phyloP scores from a whole-genome alignment of 1,284 basidiomycete genomes.

The Cryptococcus sp. region DNA sequence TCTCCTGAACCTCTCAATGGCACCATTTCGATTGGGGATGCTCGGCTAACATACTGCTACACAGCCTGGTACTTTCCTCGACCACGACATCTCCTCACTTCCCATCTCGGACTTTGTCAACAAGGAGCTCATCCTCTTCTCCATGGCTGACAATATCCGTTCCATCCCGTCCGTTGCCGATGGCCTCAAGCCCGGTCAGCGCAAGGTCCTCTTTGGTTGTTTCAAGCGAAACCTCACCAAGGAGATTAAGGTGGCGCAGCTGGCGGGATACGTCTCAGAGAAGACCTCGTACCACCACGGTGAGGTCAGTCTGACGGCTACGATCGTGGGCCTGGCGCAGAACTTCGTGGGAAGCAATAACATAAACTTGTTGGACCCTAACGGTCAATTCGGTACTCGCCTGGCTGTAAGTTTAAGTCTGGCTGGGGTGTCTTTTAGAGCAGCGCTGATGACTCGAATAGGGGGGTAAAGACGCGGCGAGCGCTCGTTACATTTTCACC shows the following conservation, averaged over 20 bases:
- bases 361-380: slow-evolving; percentile 81
- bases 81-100: slow-evolving; percentile 84
- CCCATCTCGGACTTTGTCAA: slow-evolving; percentile 95
- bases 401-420: slow-evolving; percentile 39
- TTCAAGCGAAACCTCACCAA: slow-evolving; percentile 91
- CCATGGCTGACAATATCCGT: slow-evolving; percentile 97
- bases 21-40: neutral
- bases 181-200: slow-evolving; percentile 97
- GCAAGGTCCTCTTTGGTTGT: slow-evolving; percentile 93
- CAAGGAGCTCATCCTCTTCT: slow-evolving; percentile 96
- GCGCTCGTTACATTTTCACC: slow-evolving; percentile 96
- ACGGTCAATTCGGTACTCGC: slow-evolving; percentile 96
- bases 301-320: slow-evolving; percentile 77
- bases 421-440: no score
- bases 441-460: slow-evolving; percentile 40
- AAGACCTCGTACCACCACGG: slow-evolving; percentile 97
- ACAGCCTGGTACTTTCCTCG: slow-evolving; percentile 88
- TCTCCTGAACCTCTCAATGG: neutral
- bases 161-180: slow-evolving; percentile 92
- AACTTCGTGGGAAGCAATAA: slow-evolving; percentile 96
- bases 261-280: slow-evolving; percentile 91
- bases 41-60: neutral
- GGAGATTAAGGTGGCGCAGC: slow-evolving; percentile 95
- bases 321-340: slow-evolving; percentile 93
- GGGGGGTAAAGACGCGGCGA: slow-evolving; percentile 94